Percentiles rank a stretch among this genome's conserved stretches.
These are phyloP conservation scores for Solanum chacoense DNA, from an alignment of 305 asterid species.

Conservation along the genomic window DNA sequence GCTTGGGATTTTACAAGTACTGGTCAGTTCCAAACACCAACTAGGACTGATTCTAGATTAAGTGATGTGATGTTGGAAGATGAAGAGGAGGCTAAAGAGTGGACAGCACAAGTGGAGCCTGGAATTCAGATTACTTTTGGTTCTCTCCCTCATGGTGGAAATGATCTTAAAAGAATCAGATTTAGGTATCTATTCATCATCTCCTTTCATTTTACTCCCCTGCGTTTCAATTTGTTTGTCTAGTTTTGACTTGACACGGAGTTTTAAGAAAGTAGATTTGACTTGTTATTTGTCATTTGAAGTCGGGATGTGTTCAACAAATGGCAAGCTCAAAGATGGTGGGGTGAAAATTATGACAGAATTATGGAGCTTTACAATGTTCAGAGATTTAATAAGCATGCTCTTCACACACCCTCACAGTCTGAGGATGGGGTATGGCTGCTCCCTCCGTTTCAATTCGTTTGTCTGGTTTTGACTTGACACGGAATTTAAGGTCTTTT, in stretches of 20 bases:
- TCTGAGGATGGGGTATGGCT: slow-evolving; percentile 85
- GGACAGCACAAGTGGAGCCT: slow-evolving; percentile 98
- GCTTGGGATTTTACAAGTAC: slow-evolving; percentile 71
- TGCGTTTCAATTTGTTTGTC: background rate
- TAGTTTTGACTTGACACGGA: background rate
- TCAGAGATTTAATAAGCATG: slow-evolving; percentile 86
- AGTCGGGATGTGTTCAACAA: slow-evolving; percentile 98
- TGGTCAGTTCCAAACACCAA: slow-evolving; percentile 19
- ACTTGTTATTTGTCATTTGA: slow-evolving; percentile 9
- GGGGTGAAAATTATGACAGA: slow-evolving; percentile 94
- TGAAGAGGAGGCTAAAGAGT: slow-evolving; percentile 61
- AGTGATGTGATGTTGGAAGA: slow-evolving; percentile 42
- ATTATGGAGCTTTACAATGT: slow-evolving; percentile 97
- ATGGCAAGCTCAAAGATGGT: slow-evolving; percentile 99
- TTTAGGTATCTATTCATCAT: slow-evolving; percentile 47
- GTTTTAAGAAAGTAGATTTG: background rate
- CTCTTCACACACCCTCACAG: slow-evolving; percentile 73
- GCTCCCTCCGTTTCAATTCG: background rate
- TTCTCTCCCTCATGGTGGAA: slow-evolving; percentile 82
- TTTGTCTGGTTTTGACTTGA: background rate
- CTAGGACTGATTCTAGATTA: slow-evolving; percentile 37
- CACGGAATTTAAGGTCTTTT: background rate
- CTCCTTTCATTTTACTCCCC: background rate
- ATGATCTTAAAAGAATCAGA: slow-evolving; percentile 92
- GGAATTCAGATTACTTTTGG: slow-evolving; percentile 92